Conservation (phyloP, 371 early-diverging fungal genomes). For the Entomophthora muscae region DNA sequence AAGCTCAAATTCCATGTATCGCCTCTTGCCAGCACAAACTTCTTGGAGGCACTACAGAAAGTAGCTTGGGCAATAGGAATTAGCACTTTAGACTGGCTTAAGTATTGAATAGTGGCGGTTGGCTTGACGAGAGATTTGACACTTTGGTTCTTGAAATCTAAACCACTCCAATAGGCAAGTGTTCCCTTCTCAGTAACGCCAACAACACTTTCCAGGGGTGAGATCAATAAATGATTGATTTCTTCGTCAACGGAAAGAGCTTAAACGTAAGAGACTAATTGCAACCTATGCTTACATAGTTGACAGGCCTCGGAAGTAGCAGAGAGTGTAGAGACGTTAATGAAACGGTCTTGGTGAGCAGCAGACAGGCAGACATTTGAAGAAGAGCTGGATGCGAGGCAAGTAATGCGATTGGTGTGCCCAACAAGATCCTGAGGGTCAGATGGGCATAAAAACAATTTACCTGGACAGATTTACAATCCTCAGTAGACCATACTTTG, state of each 20-base stretch:
- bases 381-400: not conserved
- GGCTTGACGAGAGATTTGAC: not conserved
- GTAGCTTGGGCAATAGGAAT: not conserved
- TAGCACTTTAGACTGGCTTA: not conserved
- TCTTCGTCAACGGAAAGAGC: constrained; percentile 4
- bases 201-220: not conserved
- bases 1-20: constrained; percentile 9
- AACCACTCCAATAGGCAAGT: not conserved
- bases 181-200: not conserved
- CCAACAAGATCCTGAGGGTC: not conserved
- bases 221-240: not conserved
- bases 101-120: not conserved
- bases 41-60: not conserved
- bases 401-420: not conserved
- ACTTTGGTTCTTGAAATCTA: not conserved
- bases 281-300: not conserved
- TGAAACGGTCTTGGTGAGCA: constrained; percentile 5
- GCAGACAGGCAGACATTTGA: not conserved
- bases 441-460: not conserved
- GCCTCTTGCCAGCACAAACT: not conserved
- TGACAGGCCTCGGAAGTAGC: not conserved
- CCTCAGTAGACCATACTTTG: constrained; percentile 5
- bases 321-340: not conserved
- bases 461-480: not conserved
- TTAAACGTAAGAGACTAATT: not conserved